Conservation (phyloP, 2,329 filamentous ascomycete species). For the Didymellaceae sp. region DNA sequence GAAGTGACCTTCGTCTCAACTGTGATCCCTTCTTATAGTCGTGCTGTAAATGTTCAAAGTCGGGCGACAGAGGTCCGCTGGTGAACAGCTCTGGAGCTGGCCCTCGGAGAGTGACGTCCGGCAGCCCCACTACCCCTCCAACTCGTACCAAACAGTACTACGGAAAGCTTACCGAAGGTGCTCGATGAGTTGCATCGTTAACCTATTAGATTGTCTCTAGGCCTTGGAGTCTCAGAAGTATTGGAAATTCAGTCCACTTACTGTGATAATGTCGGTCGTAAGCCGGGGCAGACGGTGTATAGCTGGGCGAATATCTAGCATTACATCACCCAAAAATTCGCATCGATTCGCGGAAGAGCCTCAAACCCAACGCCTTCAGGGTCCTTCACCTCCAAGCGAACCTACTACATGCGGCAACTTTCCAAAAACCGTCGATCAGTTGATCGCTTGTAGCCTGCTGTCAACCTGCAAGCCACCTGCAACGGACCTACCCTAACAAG, state of each 20-base stretch:
- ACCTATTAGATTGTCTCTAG: too few species aligned
- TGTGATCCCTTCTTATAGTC: slow-evolving; percentile 2
- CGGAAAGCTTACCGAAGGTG: slow-evolving; percentile 14
- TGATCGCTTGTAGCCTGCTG: neutral
- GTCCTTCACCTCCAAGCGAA: neutral
- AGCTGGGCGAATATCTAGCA: neutral
- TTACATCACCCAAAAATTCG: neutral
- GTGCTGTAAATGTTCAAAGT: neutral
- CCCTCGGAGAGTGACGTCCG: slow-evolving; percentile 8
- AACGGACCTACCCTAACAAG: slow-evolving; percentile 15
- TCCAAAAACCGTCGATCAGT: neutral
- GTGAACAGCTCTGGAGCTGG: slow-evolving; percentile 9
- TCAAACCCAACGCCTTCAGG: neutral
- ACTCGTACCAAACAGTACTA: neutral
- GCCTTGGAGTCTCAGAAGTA: too few species aligned
- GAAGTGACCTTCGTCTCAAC: neutral
- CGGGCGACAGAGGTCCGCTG: slow-evolving; percentile 17
- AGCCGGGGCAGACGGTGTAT: neutral
- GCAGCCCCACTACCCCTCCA: slow-evolving; percentile 14
- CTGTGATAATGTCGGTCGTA: too few species aligned
- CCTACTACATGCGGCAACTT: slow-evolving; percentile 4
- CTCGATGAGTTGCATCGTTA: too few species aligned
- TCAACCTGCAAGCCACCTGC: slow-evolving; percentile 14
- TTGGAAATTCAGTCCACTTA: too few species aligned
- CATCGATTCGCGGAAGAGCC: neutral